Percentiles rank a stretch among this genome's conserved stretches.
Evolutionary conservation across 768 basidiomycete genomes (phyloP).

Genomic region (Boletus sp.): DNA sequence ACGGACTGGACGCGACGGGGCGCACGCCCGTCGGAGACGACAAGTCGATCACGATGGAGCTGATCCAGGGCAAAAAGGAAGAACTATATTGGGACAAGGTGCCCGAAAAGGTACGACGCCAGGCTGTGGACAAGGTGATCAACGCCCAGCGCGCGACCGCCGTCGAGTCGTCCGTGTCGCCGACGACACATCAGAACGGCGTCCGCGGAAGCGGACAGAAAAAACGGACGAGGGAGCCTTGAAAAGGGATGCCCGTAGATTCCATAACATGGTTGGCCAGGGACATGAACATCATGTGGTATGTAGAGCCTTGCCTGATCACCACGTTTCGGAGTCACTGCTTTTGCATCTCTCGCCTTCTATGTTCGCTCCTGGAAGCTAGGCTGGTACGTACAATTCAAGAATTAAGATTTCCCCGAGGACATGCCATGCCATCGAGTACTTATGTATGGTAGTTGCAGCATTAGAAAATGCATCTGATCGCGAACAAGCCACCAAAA

Average conservation of each 20-base stretch:
- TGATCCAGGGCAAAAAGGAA: constrained; percentile 62
- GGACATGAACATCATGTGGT: too few species aligned
- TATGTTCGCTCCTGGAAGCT: too few species aligned
- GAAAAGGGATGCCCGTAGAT: neutral
- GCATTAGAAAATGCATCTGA: too few species aligned
- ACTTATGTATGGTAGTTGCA: too few species aligned
- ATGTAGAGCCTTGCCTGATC: too few species aligned
- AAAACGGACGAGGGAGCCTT: constrained; percentile 17
- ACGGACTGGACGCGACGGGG: constrained; percentile 58
- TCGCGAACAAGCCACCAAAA: too few species aligned
- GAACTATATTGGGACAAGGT: constrained; percentile 79
- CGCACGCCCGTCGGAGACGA: constrained; percentile 11
- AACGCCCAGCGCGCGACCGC: neutral
- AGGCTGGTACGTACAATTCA: too few species aligned
- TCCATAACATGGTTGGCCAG: neutral
- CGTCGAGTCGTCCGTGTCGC: neutral
- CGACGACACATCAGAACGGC: neutral
- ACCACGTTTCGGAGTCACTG: too few species aligned
- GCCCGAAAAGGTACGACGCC: constrained; percentile 64
- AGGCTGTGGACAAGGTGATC: constrained; percentile 54
- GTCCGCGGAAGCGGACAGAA: neutral
- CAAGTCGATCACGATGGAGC: constrained; percentile 45
- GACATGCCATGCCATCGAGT: too few species aligned
- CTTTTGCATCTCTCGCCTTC: too few species aligned
- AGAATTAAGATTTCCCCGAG: too few species aligned